phyloP scores from a whole-genome alignment of 1,284 basidiomycete genomes.

The Malassezia sp. region DNA sequence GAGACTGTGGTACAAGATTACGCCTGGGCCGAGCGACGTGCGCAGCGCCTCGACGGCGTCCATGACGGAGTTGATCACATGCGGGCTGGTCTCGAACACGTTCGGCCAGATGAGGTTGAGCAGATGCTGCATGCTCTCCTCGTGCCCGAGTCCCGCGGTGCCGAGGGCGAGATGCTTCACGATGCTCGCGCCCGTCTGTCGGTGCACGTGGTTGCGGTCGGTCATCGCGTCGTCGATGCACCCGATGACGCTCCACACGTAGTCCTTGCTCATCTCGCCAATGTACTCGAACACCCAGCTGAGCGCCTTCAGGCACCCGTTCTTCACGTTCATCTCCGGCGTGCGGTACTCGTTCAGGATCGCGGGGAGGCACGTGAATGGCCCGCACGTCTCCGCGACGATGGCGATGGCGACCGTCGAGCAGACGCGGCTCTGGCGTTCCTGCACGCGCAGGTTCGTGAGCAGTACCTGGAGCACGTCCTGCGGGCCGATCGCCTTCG shows the following conservation, averaged over 20 bases:
- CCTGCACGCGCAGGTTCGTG: conserved; percentile 94
- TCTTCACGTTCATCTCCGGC: conserved; percentile 86
- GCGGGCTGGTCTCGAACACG: conserved; percentile 93
- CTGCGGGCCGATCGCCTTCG: conserved; percentile 96
- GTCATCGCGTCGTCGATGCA: conserved; percentile 96
- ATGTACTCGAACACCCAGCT: conserved; percentile 99
- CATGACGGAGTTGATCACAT: conserved; percentile 74
- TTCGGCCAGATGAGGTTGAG: conserved; percentile 99
- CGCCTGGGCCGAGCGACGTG: conserved; percentile 83
- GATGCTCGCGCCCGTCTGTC: conserved; percentile 96
- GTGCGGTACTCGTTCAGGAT: conserved; percentile 98
- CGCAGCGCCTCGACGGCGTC: conserved; percentile 86
- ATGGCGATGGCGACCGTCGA: conserved; percentile 86
- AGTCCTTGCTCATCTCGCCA: conserved; percentile 98
- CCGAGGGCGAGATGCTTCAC: conserved; percentile 96
- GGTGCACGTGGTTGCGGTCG: conserved; percentile 93
- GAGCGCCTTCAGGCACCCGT: conserved; percentile 95
- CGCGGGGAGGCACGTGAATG: conserved; percentile 97
- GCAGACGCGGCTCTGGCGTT: conserved; percentile 96
- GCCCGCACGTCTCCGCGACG: conserved; percentile 81
- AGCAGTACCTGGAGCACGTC: conserved; percentile 91
- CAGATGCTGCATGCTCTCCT: conserved; percentile 91
- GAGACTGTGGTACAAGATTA: conserved; percentile 66
- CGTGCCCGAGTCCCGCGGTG: conserved; percentile 89
- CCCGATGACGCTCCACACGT: conserved; percentile 89